Conservation (phyloP, 257 asterid species). For the Solanum chilense region DNA sequence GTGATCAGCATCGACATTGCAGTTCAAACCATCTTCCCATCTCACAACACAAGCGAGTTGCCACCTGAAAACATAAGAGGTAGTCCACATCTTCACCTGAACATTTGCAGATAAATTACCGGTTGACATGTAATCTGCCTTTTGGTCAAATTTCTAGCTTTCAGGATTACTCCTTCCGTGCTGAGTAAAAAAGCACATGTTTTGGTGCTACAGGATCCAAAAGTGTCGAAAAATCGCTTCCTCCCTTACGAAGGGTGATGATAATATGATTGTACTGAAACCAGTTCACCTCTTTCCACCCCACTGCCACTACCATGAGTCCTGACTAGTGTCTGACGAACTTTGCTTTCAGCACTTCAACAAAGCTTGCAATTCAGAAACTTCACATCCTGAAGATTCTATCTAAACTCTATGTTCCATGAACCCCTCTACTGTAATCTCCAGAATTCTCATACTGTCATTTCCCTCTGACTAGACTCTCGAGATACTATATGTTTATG, state of each 20-base stretch:
- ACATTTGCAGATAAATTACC: not conserved
- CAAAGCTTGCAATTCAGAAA: not conserved
- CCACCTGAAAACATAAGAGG: not conserved
- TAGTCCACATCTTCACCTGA: not conserved
- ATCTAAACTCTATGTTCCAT: not conserved
- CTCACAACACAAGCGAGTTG: not conserved
- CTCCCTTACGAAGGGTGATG: not conserved
- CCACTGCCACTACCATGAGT: not conserved
- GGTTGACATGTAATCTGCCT: not conserved
- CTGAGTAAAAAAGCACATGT: not conserved
- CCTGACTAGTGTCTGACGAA: not conserved
- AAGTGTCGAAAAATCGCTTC: not conserved
- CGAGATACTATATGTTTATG: not conserved
- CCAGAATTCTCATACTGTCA: not conserved
- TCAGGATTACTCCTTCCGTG: not conserved
- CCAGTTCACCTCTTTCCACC: not conserved
- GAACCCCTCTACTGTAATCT: not conserved
- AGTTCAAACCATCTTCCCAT: not conserved
- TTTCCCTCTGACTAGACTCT: not conserved
- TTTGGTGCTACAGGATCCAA: not conserved
- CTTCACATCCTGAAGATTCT: not conserved
- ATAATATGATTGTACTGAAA: not conserved
- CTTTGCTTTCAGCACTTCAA: not conserved
- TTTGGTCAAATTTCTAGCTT: not conserved
- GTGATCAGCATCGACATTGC: not conserved